Conservation (phyloP, 345 rosid species). For the Eucalyptus camaldulensis region DNA sequence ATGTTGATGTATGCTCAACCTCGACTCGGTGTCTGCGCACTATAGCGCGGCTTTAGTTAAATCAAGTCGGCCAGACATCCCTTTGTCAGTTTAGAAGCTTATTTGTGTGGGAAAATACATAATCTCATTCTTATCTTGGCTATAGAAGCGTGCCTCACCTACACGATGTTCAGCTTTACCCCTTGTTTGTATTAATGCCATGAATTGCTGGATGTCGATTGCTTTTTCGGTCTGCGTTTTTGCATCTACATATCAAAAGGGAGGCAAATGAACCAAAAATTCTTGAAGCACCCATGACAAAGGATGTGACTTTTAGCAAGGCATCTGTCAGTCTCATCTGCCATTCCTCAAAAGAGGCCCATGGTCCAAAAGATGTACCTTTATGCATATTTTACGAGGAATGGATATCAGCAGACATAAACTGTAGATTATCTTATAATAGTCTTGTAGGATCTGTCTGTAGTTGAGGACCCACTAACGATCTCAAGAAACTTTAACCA, state of each 20-base stretch:
- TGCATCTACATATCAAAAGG: neutral
- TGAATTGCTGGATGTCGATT: neutral
- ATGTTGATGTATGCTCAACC: neutral
- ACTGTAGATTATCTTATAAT: neutral
- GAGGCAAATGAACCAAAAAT: neutral
- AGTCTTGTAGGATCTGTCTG: neutral
- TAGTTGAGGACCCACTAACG: neutral
- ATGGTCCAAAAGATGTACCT: neutral
- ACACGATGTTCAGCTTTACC: neutral
- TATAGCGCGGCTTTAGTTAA: neutral
- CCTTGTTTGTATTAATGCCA: neutral
- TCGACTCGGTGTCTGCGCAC: neutral
- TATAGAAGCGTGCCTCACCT: neutral
- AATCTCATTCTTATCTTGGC: neutral
- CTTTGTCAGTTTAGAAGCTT: neutral
- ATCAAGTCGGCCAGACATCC: neutral
- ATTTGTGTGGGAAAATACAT: neutral
- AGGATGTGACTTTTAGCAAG: neutral
- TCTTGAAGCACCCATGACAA: neutral
- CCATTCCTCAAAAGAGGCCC: neutral
- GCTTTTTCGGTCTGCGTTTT: neutral
- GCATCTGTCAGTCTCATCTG: neutral
- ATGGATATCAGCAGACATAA: neutral
- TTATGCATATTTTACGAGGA: neutral
- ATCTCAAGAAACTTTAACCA: neutral